Conservation (phyloP, 371 early-diverging fungal species). For the Mucor sp. region DNA sequence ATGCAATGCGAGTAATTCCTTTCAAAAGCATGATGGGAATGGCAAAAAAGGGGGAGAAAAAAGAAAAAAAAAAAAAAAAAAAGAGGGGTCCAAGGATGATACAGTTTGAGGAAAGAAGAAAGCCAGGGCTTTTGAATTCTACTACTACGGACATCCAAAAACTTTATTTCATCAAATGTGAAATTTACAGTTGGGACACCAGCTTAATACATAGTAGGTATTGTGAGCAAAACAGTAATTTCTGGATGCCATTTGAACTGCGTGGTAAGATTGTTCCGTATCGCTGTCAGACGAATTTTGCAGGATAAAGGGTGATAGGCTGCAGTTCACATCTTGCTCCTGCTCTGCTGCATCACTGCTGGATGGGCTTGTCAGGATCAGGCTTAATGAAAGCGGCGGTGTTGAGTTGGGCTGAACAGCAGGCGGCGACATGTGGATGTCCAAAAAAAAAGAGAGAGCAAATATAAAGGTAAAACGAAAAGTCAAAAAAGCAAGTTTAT, state of each 20-base stretch:
- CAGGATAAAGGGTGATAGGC: conserved; percentile 14
- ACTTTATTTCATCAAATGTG: conserved; percentile 8
- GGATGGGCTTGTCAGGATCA: not conserved
- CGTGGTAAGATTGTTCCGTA: conserved; percentile 18
- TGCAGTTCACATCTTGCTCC: not conserved
- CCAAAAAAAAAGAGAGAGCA: not conserved
- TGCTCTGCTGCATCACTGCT: not conserved
- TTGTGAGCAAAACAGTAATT: conserved; percentile 22
- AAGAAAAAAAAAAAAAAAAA: not conserved
- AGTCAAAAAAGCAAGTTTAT: not conserved
- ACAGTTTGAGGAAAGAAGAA: not conserved
- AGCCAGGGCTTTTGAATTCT: not conserved
- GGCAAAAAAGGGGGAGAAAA: not conserved
- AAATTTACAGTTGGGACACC: conserved; percentile 22
- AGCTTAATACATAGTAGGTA: conserved; percentile 17
- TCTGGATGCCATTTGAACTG: conserved; percentile 20
- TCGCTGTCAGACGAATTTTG: not conserved
- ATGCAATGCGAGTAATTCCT: not conserved
- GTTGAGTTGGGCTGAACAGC: not conserved
- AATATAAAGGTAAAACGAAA: not conserved
- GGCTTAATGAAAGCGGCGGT: conserved; percentile 4
- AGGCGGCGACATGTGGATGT: conserved; percentile 10
- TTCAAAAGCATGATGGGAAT: not conserved
- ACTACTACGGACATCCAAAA: not conserved
- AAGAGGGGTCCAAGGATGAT: too few species aligned